Conservation (phyloP, 2,329 filamentous ascomycete species). For the Aspergillus cejpii region DNA sequence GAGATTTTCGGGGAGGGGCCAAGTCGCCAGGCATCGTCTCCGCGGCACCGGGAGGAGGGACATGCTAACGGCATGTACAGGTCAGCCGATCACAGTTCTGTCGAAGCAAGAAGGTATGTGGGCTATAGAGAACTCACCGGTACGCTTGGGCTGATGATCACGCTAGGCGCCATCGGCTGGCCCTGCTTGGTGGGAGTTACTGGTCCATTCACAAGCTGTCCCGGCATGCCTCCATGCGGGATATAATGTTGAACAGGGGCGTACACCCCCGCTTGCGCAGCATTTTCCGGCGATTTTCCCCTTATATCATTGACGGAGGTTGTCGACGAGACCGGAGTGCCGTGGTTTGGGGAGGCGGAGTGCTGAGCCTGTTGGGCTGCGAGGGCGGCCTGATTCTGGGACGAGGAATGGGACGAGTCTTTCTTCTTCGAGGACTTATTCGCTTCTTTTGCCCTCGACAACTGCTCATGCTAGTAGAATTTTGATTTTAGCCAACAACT, state of each 20-base stretch:
- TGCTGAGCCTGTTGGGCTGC: slow-evolving; percentile 47
- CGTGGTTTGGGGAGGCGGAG: slow-evolving; percentile 54
- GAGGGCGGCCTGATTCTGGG: slow-evolving; percentile 58
- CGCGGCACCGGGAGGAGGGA: slow-evolving; percentile 83
- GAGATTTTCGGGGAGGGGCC: slow-evolving; percentile 88
- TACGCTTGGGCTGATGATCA: slow-evolving; percentile 90
- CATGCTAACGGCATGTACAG: slow-evolving; percentile 54
- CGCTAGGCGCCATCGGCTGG: slow-evolving; percentile 66
- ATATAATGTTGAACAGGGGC: slow-evolving; percentile 36
- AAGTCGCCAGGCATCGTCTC: slow-evolving; percentile 98
- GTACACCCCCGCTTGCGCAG: slow-evolving; percentile 26
- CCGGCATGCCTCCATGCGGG: slow-evolving; percentile 29
- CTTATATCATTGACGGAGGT: slow-evolving; percentile 78
- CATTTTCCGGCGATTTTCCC: slow-evolving; percentile 60
- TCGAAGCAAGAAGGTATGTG: background rate
- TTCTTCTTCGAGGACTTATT: slow-evolving; percentile 72
- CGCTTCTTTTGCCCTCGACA: slow-evolving; percentile 81
- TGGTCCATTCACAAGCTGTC: slow-evolving; percentile 41
- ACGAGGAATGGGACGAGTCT: slow-evolving; percentile 68
- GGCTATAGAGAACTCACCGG: slow-evolving; percentile 57
- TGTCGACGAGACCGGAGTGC: slow-evolving; percentile 81
- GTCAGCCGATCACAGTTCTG: slow-evolving; percentile 3
- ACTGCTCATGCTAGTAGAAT: slow-evolving; percentile 61
- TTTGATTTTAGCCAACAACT: slow-evolving; percentile 34
- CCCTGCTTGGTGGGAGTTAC: slow-evolving; percentile 59